Evolutionary conservation across 371 early-diverging fungal species (phyloP).

Genomic region (Rozella allomycis): DNA sequence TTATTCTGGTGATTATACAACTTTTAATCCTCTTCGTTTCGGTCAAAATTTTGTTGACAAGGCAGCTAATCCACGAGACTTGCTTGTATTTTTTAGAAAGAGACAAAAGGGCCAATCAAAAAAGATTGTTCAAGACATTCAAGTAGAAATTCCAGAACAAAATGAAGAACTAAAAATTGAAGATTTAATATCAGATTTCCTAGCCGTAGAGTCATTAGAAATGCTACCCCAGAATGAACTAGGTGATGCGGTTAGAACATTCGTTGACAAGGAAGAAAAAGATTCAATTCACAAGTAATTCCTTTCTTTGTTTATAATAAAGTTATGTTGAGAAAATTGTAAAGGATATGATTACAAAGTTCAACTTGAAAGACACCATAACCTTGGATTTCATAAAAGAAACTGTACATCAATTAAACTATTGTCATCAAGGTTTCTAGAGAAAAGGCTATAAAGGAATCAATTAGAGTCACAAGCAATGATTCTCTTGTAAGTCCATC

Average conservation of each 20-base stretch:
- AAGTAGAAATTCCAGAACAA: constrained; percentile 22
- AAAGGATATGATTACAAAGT: too few species aligned
- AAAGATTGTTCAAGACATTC: neutral
- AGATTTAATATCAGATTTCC: constrained; percentile 44
- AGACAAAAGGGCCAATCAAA: constrained; percentile 2
- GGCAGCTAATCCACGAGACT: constrained; percentile 89
- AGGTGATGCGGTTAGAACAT: constrained; percentile 44
- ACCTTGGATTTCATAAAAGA: too few species aligned
- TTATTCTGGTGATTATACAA: constrained; percentile 51
- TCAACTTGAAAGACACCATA: too few species aligned
- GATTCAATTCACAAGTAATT: constrained; percentile 44
- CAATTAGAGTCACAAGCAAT: too few species aligned
- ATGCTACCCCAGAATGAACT: constrained; percentile 43
- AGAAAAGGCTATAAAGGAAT: too few species aligned
- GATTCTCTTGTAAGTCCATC: too few species aligned
- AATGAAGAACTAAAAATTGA: constrained; percentile 46
- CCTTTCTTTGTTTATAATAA: too few species aligned
- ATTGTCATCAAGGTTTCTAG: too few species aligned
- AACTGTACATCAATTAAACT: too few species aligned
- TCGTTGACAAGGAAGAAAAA: constrained; percentile 74
- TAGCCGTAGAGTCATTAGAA: constrained; percentile 36
- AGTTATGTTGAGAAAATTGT: too few species aligned
- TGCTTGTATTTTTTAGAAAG: constrained; percentile 51
- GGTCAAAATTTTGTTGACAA: constrained; percentile 52
- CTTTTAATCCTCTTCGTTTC: constrained; percentile 64